Conservation (phyloP, 352 stramenopile species). For the Blastocystis sp. region DNA sequence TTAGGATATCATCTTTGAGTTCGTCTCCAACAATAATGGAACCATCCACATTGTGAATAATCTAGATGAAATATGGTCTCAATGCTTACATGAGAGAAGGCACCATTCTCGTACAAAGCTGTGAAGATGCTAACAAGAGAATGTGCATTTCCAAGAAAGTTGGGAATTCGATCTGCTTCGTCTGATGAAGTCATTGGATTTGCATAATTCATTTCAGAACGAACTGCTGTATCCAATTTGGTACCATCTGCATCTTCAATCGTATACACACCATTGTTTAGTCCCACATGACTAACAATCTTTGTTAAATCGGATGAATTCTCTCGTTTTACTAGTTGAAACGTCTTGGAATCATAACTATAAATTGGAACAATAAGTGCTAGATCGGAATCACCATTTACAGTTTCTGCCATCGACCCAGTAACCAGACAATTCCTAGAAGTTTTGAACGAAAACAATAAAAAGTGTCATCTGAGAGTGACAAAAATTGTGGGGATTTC, state of each 20-base stretch:
- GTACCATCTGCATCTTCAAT: not conserved
- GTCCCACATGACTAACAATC: not conserved
- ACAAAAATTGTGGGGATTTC: not conserved
- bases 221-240: not conserved
- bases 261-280: not conserved
- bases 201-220: not conserved
- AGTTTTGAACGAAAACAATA: not conserved
- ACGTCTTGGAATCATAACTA: not conserved
- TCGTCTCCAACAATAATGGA: slow-evolving; percentile 38
- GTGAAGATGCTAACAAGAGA: not conserved
- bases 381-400: not conserved
- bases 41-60: not conserved
- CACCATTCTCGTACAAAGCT: slow-evolving; percentile 21
- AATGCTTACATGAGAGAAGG: slow-evolving; percentile 8
- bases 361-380: slow-evolving; percentile 34
- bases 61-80: not conserved
- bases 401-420: not conserved
- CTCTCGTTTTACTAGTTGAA: not conserved
- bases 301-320: not conserved
- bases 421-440: not conserved
- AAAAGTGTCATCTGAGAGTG: not conserved
- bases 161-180: not conserved
- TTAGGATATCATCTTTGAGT: slow-evolving; percentile 2
- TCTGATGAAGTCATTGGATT: too few species aligned
- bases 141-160: slow-evolving; percentile 19